Base-by-base conservation (phyloP, 805 yeast genomes). In the Yarrowia bubula region DNA sequence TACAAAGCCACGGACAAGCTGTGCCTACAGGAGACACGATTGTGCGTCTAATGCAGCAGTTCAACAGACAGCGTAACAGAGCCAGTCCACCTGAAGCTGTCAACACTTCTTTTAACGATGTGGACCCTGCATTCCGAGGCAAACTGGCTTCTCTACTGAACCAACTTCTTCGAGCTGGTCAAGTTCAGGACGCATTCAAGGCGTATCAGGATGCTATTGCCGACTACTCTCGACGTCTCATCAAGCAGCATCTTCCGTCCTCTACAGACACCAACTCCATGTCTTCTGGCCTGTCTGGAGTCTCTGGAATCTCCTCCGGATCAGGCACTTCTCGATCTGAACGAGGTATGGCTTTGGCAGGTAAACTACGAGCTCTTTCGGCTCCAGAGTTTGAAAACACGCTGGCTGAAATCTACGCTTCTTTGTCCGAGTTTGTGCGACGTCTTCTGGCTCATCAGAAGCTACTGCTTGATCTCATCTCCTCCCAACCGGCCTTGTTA, bases 381-480 rank as follows among this genome's bases (percentile, higher is more conserved):
- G 88, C 95, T 0, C 75, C 77, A 13, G 97, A 90, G 66, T 92
- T 92, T 72, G 90, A 89, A 70, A 78, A 76, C 1, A 87, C 92
- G 90, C 73, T 90, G 47, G 74, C 80, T 1, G 78, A 77, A 33
- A 86, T 86, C 4, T 90, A 83, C 69, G 76, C 89, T 0, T 81
- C 84, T 18, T 78, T 88, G 2, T 84, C 91, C 0, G 96, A 89
- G 71, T 86, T 90, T 17, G 77, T 92, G 31, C 79, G 93, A 68
- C 81, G 96, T 66, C 77, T 92, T 35, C 84, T 90, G 0, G 77
- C 84, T 8, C 97, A 92, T 66, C 96, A 92, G 72, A 92, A 91
- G 73, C 70, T 90, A 4, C 75, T 93, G 33, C 79, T 95, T 13
- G 95, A 90, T 69, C 72, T 89, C 63, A 86, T 96, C 0, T 75